phyloP scores from a whole-genome alignment of 768 basidiomycete species.

The Tricholoma terreum region DNA sequence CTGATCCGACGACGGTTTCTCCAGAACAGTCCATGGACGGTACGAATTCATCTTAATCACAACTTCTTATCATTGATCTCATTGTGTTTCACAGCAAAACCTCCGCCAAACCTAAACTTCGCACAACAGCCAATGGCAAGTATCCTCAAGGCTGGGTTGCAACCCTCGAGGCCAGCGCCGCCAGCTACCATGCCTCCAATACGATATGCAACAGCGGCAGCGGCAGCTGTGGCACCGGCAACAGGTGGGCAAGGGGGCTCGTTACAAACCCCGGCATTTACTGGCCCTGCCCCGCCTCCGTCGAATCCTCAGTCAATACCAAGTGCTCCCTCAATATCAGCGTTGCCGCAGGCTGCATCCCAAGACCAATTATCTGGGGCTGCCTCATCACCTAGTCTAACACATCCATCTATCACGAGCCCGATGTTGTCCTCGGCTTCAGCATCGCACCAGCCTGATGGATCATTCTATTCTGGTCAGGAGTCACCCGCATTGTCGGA shows the following conservation, averaged over 20 bases:
- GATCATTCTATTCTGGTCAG: slow-evolving; percentile 68
- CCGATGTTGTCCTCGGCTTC: slow-evolving; percentile 77
- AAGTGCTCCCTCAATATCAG: slow-evolving; percentile 37
- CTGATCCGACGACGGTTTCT: slow-evolving; percentile 12
- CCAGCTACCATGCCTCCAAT: slow-evolving; percentile 71
- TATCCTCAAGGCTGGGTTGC: slow-evolving; percentile 75
- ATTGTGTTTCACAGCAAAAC: slow-evolving; percentile 47
- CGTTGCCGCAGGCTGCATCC: slow-evolving; percentile 27
- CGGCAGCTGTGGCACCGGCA: slow-evolving; percentile 45
- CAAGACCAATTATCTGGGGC: slow-evolving; percentile 42
- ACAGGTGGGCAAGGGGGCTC: slow-evolving; percentile 22
- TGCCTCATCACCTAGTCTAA: slow-evolving; percentile 76
- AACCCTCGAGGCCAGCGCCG: slow-evolving; percentile 49
- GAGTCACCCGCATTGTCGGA: slow-evolving; percentile 76
- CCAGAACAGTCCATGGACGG: slow-evolving; percentile 72
- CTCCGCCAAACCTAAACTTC: slow-evolving; percentile 79
- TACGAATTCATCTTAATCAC: slow-evolving; percentile 27
- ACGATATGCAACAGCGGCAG: slow-evolving; percentile 90
- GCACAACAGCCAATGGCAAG: slow-evolving; percentile 70
- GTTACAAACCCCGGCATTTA: slow-evolving; percentile 39
- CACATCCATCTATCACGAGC: slow-evolving; percentile 81
- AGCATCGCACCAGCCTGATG: slow-evolving; percentile 60
- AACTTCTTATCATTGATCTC: slow-evolving; percentile 6
- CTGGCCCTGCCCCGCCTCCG: slow-evolving; percentile 41
- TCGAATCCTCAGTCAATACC: slow-evolving; percentile 35